Evolutionary conservation across 2,329 filamentous ascomycete genomes (phyloP), one percentile per base, ranked within the genome.

Genomic region (Colletotrichum caudatum): DNA sequence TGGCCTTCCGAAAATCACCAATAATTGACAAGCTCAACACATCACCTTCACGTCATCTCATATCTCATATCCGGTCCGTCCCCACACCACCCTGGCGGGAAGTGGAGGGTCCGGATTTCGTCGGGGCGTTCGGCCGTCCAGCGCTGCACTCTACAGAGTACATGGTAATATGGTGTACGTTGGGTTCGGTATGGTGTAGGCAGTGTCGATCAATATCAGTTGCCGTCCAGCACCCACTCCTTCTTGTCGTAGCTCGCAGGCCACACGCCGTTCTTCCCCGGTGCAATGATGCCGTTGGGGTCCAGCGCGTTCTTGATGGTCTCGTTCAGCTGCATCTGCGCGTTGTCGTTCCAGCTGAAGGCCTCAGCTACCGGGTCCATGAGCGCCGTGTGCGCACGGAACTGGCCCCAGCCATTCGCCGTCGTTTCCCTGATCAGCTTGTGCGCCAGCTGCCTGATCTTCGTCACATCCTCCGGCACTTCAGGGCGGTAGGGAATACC

Each of bases 401-500:
- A 84, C 74, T 85, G 83, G 11, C 83, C 83, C 66, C 81, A 84
- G 5, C 82, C 82, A 12, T 79, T 73, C 14, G 74, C 76, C 0
- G 82, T 82, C 41, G 80, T 81, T 65, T 84, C 80, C 26, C 79
- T 78, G 18, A 83, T 80, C 69, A 83, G 76, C 37, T 79, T 78
- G 18, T 79, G 73, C 72, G 80, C 75, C 18, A 77, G 67, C 44
- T 63, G 53, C 23, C 68, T 72, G 51, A 77, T 57, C 48, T 74
- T 75, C 0, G 78, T 77, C n/a, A 79, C 73, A 73, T 84, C 82
- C 1, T 82, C 80, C 0, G 78, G 74, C 26, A 84, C 80, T 35
- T 81, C 80, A 2, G 83, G 79, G 66, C 88, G 83, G 74, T 85
- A 89, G 23, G 87, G 81, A 57, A 89, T 85, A 67, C 85, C 85